These are phyloP conservation scores for Boletus sensibilis DNA, from an alignment of 768 basidiomycete species.

Conservation along the genomic window DNA sequence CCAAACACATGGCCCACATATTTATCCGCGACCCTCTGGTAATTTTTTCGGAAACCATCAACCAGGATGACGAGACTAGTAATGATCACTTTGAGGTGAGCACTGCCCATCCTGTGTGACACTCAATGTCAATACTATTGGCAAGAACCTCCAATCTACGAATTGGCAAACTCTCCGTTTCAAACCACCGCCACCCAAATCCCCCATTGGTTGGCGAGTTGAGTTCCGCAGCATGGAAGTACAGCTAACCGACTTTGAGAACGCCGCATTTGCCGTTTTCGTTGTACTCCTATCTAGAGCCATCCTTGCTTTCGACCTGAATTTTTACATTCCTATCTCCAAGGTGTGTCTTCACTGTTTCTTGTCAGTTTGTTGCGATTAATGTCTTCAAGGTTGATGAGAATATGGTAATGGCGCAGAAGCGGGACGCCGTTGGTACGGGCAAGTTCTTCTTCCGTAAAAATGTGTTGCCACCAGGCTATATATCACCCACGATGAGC, in stretches of 20 bases:
- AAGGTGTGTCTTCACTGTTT: conserved; percentile 51
- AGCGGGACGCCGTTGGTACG: conserved; percentile 69
- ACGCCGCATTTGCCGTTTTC: conserved; percentile 95
- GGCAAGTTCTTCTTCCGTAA: conserved; percentile 90
- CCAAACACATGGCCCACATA: conserved; percentile 90
- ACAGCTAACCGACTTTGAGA: conserved; percentile 98
- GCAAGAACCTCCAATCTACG: conserved; percentile 95
- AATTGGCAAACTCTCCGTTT: conserved; percentile 99
- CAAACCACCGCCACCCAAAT: conserved; percentile 94
- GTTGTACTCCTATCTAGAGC: conserved; percentile 92
- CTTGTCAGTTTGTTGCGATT: not conserved
- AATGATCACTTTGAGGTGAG: conserved; percentile 96
- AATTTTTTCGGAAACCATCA: conserved; percentile 88
- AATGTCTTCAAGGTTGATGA: conserved; percentile 74
- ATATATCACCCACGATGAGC: conserved; percentile 38
- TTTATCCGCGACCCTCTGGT: conserved; percentile 98
- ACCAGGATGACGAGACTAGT: conserved; percentile 85
- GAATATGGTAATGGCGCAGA: conserved; percentile 92
- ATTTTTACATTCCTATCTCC: conserved; percentile 96
- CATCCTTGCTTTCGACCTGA: conserved; percentile 86
- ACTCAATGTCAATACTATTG: not conserved
- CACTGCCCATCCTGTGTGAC: not conserved
- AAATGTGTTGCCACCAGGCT: conserved; percentile 65
- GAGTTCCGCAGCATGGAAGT: conserved; percentile 99
- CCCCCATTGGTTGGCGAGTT: conserved; percentile 94